Conservation (phyloP, 495 filamentous ascomycete species). For the Aspergillus leporis region DNA sequence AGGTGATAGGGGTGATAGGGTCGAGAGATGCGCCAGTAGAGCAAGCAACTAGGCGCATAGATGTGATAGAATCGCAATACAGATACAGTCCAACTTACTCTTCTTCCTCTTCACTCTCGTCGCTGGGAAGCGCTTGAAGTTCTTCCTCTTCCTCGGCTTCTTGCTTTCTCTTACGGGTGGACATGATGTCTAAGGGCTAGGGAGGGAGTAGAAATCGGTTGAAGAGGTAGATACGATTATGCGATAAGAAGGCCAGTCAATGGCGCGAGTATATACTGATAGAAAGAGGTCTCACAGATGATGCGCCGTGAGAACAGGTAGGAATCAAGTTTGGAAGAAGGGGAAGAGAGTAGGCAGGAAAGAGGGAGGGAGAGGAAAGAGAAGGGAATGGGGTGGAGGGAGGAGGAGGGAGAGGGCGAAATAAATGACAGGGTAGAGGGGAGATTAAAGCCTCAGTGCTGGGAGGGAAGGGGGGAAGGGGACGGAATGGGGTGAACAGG, state of each 20-base stretch:
- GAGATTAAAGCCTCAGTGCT: constrained; percentile 5
- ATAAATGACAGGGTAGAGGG: constrained; percentile 18
- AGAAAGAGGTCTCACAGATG: constrained; percentile 6
- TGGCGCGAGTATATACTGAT: constrained; percentile 3
- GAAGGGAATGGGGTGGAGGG: constrained; percentile 24
- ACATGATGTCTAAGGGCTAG: constrained; percentile 40
- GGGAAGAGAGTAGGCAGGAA: constrained; percentile 19
- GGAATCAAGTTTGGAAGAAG: constrained; percentile 16
- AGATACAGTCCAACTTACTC: constrained; percentile 48
- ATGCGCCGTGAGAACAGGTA: constrained; percentile 11
- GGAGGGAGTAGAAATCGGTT: neutral
- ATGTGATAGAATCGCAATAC: neutral
- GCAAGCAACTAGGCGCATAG: too few relatives aligned
- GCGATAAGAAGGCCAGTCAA: constrained; percentile 15
- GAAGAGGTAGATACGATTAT: constrained; percentile 8
- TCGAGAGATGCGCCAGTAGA: neutral
- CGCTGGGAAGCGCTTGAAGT: constrained; percentile 60
- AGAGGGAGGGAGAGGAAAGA: constrained; percentile 25
- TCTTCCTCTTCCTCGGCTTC: constrained; percentile 60
- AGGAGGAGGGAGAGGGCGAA: constrained; percentile 16
- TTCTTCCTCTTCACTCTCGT: constrained; percentile 64
- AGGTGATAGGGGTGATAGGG: neutral
- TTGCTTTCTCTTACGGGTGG: constrained; percentile 67
- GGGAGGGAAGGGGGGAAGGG: constrained; percentile 12
- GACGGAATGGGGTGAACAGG: neutral